A percentile compares a stretch with the other conserved stretches of the same genome.
Conservation (phyloP, 176 grass and related monocot species). For the Eleusine indica region DNA sequence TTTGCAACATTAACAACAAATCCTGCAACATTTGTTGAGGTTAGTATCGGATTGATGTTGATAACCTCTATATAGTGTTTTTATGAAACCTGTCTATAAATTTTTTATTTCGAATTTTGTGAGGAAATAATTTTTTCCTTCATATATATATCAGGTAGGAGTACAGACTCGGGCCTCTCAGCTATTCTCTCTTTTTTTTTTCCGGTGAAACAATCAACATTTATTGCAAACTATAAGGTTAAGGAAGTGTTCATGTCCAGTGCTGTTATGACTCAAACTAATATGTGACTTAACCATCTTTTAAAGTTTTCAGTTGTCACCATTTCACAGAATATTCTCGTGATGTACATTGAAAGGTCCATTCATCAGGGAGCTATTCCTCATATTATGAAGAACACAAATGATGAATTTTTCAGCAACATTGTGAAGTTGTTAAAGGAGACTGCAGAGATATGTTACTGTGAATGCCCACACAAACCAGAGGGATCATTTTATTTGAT, state of each 20-base stretch:
- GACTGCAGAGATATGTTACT: slow-evolving; percentile 64
- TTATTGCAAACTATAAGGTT: background rate
- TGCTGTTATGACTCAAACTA: background rate
- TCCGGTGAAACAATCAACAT: background rate
- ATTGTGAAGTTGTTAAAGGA: slow-evolving; percentile 52
- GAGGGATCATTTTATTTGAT: slow-evolving; percentile 79
- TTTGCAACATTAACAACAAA: slow-evolving; percentile 51
- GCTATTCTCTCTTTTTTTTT: background rate
- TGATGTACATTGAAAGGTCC: slow-evolving; percentile 7
- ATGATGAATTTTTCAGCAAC: slow-evolving; percentile 68
- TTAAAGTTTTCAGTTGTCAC: slow-evolving; percentile 21
- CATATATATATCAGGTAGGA: too few relatives aligned
- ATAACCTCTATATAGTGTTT: background rate
- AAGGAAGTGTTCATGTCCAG: background rate
- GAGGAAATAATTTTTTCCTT: too few relatives aligned
- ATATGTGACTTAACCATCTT: background rate
- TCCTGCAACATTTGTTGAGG: slow-evolving; percentile 81
- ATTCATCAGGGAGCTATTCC: slow-evolving; percentile 64
- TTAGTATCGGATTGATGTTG: slow-evolving; percentile 5
- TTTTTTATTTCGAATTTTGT: too few relatives aligned
- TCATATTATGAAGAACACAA: slow-evolving; percentile 64
- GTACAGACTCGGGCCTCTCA: too few relatives aligned
- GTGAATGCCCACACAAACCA: slow-evolving; percentile 63
- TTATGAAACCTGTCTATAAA: background rate
- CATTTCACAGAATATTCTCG: background rate